Conservation (phyloP, 2,329 filamentous ascomycete genomes). For the Diaporthe velutina region DNA sequence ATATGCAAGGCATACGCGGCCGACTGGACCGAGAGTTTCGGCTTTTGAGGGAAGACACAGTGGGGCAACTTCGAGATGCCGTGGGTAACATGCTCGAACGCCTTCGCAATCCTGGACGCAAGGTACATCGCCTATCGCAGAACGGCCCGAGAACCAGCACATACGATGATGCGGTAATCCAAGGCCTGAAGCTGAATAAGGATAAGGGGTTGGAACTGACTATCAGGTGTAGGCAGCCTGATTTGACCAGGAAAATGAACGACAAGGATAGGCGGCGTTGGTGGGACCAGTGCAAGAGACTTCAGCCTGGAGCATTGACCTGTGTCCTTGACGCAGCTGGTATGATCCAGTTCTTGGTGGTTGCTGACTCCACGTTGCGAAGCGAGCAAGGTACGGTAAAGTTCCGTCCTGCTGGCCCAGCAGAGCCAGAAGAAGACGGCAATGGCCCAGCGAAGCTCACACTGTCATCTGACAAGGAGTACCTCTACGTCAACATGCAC, state of each 20-base stretch:
- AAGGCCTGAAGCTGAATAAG: slow-evolving; percentile 51
- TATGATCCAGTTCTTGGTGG: slow-evolving; percentile 56
- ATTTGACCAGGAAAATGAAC: slow-evolving; percentile 41
- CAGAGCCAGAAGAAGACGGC: neutral
- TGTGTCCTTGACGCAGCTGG: slow-evolving; percentile 59
- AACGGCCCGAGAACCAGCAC: slow-evolving; percentile 51
- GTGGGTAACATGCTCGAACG: slow-evolving; percentile 55
- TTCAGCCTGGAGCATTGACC: slow-evolving; percentile 63
- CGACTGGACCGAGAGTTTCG: slow-evolving; percentile 68
- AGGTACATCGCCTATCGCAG: slow-evolving; percentile 36
- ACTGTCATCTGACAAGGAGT: slow-evolving; percentile 48
- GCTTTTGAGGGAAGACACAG: slow-evolving; percentile 66
- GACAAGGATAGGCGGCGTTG: slow-evolving; percentile 55
- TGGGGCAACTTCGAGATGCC: slow-evolving; percentile 65
- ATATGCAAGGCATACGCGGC: slow-evolving; percentile 58
- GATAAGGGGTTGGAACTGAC: slow-evolving; percentile 58
- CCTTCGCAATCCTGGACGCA: slow-evolving; percentile 42
- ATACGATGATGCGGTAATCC: slow-evolving; percentile 52
- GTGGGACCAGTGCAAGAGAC: slow-evolving; percentile 64
- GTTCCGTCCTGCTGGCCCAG: too few species aligned
- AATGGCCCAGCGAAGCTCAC: slow-evolving; percentile 38
- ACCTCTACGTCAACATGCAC: slow-evolving; percentile 50
- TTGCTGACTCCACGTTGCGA: slow-evolving; percentile 48
- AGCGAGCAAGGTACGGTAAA: neutral
- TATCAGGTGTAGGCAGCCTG: slow-evolving; percentile 60